Base-by-base conservation (phyloP, 306 rosid genomes). In the Inga oerstediana region DNA sequence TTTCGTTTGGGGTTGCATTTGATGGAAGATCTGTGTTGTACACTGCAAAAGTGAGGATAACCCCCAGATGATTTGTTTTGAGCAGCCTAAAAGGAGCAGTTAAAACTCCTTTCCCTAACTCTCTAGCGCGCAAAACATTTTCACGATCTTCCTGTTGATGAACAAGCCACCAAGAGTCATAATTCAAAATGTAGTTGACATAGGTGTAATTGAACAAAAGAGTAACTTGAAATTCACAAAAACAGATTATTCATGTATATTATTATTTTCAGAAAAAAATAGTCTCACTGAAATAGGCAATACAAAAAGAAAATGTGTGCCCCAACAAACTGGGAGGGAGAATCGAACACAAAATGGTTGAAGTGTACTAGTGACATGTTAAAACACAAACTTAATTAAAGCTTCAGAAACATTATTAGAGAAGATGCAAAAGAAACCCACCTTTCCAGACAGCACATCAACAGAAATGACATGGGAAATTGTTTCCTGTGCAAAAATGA, bases 401-500 rank as follows among this genome's bases (percentile, higher is more conserved):
- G 70, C 76, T 64, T 69, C 59, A 66, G 46, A 49, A 16, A 46
- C 58, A 75, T n/a, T 32, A 74, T 77, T 17, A 79, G 77, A 71
- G 61, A 72, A 84, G 78, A 73, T 78, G 32, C 43, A 20, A 73
- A 65, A 79, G 83, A 78, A 86, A 84, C 84, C 64, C 67, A 90
- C 99, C 97, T 90, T 88, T 79, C 99, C 99, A 4, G 98, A 81
- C 59, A 96, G 90, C 93, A 96, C 78, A 56, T 96, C 97, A 1
- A 92, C 88, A 54, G 99, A 96, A 79, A 96, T 91, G 75, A 96
- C 91, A n/a, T 96, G 97, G 41, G 94, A 85, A 88, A 96, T 85
- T 48, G 97, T 96, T 79, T 96, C 99, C 87, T 96, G 99, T 7
- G 99, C 98, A 85, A 96, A 94, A 87, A 96, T 94, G 83, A 94